Conservation (phyloP, 495 filamentous ascomycete species). For the Penicillium salamii region DNA sequence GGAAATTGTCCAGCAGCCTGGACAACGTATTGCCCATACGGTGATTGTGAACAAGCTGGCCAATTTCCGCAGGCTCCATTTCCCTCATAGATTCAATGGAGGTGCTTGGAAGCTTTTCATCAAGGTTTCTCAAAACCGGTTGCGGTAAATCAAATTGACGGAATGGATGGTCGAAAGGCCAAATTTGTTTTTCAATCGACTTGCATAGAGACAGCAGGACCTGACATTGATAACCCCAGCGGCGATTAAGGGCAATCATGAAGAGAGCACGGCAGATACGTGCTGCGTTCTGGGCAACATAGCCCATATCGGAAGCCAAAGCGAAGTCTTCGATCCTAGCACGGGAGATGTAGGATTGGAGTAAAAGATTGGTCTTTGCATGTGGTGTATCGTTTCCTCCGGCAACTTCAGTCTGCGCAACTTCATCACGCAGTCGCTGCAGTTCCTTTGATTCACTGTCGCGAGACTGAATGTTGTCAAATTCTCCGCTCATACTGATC, state of each 20-base stretch:
- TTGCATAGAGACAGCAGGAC: constrained; percentile 88
- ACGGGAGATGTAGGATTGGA: constrained; percentile 93
- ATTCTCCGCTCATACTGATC: constrained; percentile 95
- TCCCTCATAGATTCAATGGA: constrained; percentile 82
- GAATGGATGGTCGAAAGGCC: constrained; percentile 92
- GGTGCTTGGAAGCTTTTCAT: constrained; percentile 65
- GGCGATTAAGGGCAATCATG: constrained; percentile 91
- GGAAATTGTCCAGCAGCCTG: constrained; percentile 85
- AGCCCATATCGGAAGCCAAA: constrained; percentile 83
- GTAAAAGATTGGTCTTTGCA: constrained; percentile 89
- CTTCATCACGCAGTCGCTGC: constrained; percentile 58
- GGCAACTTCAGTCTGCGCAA: constrained; percentile 68
- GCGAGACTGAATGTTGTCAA: constrained; percentile 90
- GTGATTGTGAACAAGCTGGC: constrained; percentile 85
- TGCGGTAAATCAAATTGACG: constrained; percentile 90
- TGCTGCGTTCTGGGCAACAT: constrained; percentile 92
- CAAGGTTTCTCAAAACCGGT: constrained; percentile 77
- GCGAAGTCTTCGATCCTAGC: constrained; percentile 89
- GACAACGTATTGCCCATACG: constrained; percentile 77
- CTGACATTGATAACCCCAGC: constrained; percentile 92
- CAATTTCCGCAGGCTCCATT: constrained; percentile 90
- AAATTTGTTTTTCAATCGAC: constrained; percentile 92
- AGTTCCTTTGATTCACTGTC: constrained; percentile 86
- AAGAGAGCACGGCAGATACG: constrained; percentile 94
- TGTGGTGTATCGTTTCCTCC: constrained; percentile 75